phyloP scores from a whole-genome alignment of 139 green algal species.

The Trebouxia sp. region DNA sequence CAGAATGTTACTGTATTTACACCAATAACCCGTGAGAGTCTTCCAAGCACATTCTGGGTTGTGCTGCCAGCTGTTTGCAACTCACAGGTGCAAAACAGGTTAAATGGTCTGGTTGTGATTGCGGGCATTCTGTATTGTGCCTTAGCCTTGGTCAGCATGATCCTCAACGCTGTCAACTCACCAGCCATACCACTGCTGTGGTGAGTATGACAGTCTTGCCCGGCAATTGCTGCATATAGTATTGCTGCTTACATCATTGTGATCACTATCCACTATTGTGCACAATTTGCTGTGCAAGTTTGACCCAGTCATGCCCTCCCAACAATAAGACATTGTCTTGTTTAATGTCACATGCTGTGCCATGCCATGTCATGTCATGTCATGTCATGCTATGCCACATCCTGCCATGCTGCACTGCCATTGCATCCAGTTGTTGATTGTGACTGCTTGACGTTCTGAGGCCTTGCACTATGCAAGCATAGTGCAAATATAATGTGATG shows the following conservation, averaged over 20 bases:
- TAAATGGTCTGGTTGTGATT: slow-evolving; percentile 19
- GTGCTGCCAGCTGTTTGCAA: not conserved
- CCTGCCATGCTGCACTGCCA: not conserved
- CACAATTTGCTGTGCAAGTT: not conserved
- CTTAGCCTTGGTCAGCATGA: not conserved
- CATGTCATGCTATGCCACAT: not conserved
- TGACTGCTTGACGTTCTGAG: too few relatives aligned
- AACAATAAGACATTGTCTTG: too few relatives aligned
- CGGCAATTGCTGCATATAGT: not conserved
- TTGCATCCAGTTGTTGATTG: too few relatives aligned
- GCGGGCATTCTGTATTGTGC: not conserved
- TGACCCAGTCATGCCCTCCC: too few relatives aligned
- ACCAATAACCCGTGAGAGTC: too few relatives aligned
- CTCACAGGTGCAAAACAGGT: slow-evolving; percentile 14
- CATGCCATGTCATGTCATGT: not conserved
- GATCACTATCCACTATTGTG: not conserved
- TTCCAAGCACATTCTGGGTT: not conserved
- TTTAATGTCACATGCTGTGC: not conserved
- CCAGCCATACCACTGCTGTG: not conserved
- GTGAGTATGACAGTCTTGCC: not conserved
- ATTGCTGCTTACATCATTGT: too few relatives aligned
- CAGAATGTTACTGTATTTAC: not conserved
- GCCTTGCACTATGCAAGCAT: too few relatives aligned
- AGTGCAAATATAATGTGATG: too few relatives aligned
- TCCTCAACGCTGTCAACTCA: not conserved